Percentiles rank a stretch among this genome's conserved stretches.
Conservation (phyloP, 2,329 filamentous ascomycete species). For the Rachicladosporium sp. region DNA sequence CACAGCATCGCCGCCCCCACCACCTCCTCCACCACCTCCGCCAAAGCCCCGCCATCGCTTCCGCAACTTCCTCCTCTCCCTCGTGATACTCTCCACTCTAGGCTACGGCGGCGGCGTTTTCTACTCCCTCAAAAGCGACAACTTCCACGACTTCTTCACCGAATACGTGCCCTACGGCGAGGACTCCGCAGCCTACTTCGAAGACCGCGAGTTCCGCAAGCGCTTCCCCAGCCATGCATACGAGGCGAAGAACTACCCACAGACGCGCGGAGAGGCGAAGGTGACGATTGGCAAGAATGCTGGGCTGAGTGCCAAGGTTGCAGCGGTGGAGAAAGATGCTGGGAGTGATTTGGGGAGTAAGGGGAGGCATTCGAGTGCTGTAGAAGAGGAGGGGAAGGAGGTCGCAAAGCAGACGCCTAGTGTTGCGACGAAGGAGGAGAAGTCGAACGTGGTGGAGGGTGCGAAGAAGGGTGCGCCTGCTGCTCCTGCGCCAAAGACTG, state of each 20-base stretch:
- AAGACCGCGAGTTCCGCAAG: conserved; percentile 85
- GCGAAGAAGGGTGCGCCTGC: conserved; percentile 15
- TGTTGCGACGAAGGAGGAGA: conserved; percentile 10
- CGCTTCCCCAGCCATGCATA: conserved; percentile 53
- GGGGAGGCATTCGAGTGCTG: conserved; percentile 51
- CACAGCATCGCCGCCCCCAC: conserved; percentile 19
- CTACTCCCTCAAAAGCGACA: conserved; percentile 88
- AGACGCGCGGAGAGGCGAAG: conserved; percentile 48
- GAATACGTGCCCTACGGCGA: conserved; percentile 93
- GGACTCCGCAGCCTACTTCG: conserved; percentile 85
- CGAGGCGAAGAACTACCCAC: conserved; percentile 30
- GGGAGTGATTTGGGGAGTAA: conserved; percentile 24
- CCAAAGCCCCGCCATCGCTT: conserved; percentile 59
- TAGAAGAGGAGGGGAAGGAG: conserved; percentile 33
- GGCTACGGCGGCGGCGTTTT: conserved; percentile 82
- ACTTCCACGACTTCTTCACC: conserved; percentile 98
- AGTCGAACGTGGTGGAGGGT: conserved; percentile 19
- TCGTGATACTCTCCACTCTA: conserved; percentile 63
- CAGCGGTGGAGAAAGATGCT: conserved; percentile 38
- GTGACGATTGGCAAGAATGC: conserved; percentile 77
- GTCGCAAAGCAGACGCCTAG: conserved; percentile 16
- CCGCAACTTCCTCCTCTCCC: conserved; percentile 62
- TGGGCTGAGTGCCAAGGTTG: conserved; percentile 63
- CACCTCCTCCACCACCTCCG: conserved; percentile 24
- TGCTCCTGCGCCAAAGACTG: no score